These are phyloP conservation scores for Centrapalus pauciflorus DNA, from an alignment of 129 eudicot genomes.

Conservation along the genomic window DNA sequence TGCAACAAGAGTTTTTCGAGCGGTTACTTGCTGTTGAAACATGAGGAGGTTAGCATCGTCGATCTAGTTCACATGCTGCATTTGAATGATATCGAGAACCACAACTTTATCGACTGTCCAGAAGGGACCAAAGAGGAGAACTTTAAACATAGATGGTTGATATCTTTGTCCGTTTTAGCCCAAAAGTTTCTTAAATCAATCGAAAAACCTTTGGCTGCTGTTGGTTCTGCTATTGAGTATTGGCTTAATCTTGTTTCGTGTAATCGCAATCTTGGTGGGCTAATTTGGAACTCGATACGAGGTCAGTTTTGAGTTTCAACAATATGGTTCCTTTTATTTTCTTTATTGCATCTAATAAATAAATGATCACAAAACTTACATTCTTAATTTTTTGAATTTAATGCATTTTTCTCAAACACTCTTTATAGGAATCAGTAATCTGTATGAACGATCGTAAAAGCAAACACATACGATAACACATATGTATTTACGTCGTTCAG, in stretches of 20 bases:
- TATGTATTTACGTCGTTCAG: no score
- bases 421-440: no score
- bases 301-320: slow-evolving; percentile 11
- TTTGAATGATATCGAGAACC: not conserved
- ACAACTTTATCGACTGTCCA: slow-evolving; percentile 13
- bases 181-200: slow-evolving; percentile 15
- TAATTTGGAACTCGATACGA: slow-evolving; percentile 10
- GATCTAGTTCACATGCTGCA: slow-evolving; percentile 17
- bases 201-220: slow-evolving; percentile 1
- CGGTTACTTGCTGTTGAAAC: slow-evolving; percentile 14
- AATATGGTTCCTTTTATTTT: no score
- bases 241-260: slow-evolving; percentile 17
- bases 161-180: slow-evolving; percentile 19
- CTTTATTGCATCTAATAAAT: no score
- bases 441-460: no score
- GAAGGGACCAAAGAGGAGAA: not conserved
- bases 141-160: slow-evolving; percentile 5
- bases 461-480: no score
- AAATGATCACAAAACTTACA: no score
- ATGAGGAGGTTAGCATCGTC: slow-evolving; percentile 6
- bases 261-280: slow-evolving; percentile 9
- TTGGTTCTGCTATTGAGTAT: slow-evolving; percentile 14
- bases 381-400: no score
- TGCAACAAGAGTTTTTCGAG: slow-evolving; percentile 23
- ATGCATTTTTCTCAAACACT: no score